Evolutionary conservation across 2,329 filamentous ascomycete genomes (phyloP).

Genomic region (Penicillium sclerotigenum): DNA sequence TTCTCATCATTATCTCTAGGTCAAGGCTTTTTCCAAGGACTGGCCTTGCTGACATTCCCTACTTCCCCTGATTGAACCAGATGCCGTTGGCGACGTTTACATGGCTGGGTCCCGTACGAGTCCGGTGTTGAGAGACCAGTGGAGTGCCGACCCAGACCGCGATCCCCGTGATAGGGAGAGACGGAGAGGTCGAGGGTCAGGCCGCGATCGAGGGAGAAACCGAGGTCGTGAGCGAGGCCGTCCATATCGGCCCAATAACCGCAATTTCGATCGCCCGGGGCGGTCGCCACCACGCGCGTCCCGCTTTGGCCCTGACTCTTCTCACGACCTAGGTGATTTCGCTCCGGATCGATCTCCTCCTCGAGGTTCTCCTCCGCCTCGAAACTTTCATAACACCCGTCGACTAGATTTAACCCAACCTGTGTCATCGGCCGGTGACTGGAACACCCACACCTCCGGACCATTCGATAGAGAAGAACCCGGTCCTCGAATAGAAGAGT

Average conservation of each 20-base stretch:
- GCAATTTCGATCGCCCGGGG: constrained; percentile 42
- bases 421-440: constrained; percentile 20
- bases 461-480: constrained; percentile 21
- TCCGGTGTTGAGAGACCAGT: constrained; percentile 51
- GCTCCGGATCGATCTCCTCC: constrained; percentile 25
- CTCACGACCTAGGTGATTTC: constrained; percentile 30
- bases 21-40: constrained; percentile 10
- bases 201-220: constrained; percentile 38
- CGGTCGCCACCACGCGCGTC: constrained; percentile 39
- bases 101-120: constrained; percentile 51
- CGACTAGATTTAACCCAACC: constrained; percentile 23
- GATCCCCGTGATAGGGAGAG: constrained; percentile 36
- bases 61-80: constrained; percentile 25
- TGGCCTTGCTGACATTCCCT: constrained; percentile 5
- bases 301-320: constrained; percentile 31
- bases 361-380: constrained; percentile 28
- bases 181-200: constrained; percentile 43
- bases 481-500: constrained; percentile 29
- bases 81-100: constrained; percentile 45
- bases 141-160: constrained; percentile 46
- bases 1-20: constrained; percentile 10
- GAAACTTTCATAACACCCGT: constrained; percentile 22
- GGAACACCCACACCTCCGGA: constrained; percentile 16
- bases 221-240: constrained; percentile 42
- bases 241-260: constrained; percentile 32